Evolutionary conservation across 23 red algal species (phyloP), one percentile per base, ranked within the genome.

Genomic region (Chondrus crispus): DNA sequence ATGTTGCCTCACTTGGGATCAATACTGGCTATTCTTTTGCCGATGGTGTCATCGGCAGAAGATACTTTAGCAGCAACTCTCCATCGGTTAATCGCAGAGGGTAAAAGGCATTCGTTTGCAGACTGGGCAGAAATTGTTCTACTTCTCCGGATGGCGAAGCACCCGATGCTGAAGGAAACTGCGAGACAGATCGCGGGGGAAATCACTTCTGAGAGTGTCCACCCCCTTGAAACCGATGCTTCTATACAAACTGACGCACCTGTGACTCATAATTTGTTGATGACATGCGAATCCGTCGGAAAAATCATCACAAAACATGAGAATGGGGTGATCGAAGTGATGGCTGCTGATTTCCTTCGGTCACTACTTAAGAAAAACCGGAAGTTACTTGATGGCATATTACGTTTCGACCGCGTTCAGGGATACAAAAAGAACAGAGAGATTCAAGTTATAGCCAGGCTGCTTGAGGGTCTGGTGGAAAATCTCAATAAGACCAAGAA

Each of bases 11-110:
- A 88, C 40, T 52, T 93, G 45, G 77, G 85, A 58, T 62, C 73
- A 62, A 41, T 91, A 24, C 58, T 89, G 48, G 87, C 89, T 37
- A 91, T 94, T 19, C 76, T 98, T 70, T 68, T 87, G 26, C 95
- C 95, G 20, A 57, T 88, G 28, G 43, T 85, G 8, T 32, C 44
- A 33, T 20, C 46, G 18, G 53, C 74, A 7, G 63, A 87, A 28
- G 60, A 69, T 3, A 55, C 75, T 50, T 47, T 96, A 29, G 63
- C 71, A 28, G 53, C 22, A 49, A 52, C 48, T 46, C 41, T 96
- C 3, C 30, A 43, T n/a, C 37, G 46, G 18, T 38, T 96, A 40
- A 46, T 89, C 10, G 58, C n/a, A 36, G 51, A 85, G 20, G 42
- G 81, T 6, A 64, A 22, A 19, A 14, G 82, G 0, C 33, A 81